These are phyloP conservation scores for Tetrahymena borealis DNA, from an alignment of 73 alveolate genomes.

Conservation along the genomic window DNA sequence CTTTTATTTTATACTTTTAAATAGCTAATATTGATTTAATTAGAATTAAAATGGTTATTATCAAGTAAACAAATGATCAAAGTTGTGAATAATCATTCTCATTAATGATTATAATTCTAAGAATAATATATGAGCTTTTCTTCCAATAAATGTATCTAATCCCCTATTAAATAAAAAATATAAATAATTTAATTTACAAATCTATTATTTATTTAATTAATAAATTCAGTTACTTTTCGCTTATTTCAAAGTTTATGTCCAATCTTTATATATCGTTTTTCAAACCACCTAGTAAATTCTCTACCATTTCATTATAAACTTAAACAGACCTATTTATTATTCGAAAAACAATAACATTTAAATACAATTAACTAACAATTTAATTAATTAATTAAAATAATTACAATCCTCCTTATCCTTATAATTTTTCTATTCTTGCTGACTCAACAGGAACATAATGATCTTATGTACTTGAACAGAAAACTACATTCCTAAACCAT, in stretches of 20 bases:
- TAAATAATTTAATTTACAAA: no score
- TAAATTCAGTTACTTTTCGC: background rate
- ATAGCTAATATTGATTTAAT: no score
- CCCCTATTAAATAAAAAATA: background rate
- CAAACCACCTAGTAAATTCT: background rate
- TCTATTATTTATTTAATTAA: no score
- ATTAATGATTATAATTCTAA: slow-evolving; percentile 26
- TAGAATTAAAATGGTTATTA: no score
- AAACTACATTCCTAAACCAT: slow-evolving; percentile 79
- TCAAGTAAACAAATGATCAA: slow-evolving; percentile 33
- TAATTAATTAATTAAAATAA: background rate
- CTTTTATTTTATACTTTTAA: no score
- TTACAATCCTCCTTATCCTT: background rate
- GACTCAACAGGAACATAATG: slow-evolving; percentile 91
- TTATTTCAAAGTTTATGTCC: background rate
- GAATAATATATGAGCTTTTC: slow-evolving; percentile 38
- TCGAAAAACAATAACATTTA: background rate
- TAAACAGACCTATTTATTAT: background rate
- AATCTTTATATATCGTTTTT: background rate
- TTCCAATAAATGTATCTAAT: slow-evolving; percentile 36
- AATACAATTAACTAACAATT: background rate
- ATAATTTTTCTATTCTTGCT: slow-evolving; percentile 67
- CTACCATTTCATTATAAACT: background rate
- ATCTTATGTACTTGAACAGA: slow-evolving; percentile 78
- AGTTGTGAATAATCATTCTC: slow-evolving; percentile 23